These are phyloP conservation scores for Lactarius hengduanensis DNA, from an alignment of 768 basidiomycete genomes.

Conservation along the genomic window DNA sequence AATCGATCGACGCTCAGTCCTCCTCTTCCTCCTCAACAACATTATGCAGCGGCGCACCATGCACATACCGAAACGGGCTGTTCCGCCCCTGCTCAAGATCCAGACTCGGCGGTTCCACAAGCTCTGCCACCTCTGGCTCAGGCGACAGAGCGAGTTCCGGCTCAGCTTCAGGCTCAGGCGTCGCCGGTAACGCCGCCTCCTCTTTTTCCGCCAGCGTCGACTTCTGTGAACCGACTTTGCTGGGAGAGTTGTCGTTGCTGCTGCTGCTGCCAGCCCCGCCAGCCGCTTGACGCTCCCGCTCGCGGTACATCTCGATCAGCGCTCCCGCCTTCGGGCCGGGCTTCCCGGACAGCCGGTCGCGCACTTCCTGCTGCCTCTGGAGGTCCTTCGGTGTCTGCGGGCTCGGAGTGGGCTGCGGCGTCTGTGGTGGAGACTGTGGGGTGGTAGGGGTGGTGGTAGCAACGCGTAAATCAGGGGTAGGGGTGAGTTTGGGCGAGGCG, in stretches of 20 bases:
- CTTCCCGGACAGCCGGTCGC: constrained; percentile 27
- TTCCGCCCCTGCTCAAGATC: constrained; percentile 47
- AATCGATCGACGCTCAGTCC: constrained; percentile 35
- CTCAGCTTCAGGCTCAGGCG: constrained; percentile 31
- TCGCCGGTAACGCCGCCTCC: constrained; percentile 17
- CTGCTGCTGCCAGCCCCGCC: constrained; percentile 4
- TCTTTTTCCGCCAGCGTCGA: constrained; percentile 6
- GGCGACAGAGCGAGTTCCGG: constrained; percentile 21
- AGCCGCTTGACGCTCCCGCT: constrained; percentile 51
- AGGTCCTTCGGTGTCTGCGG: constrained; percentile 5
- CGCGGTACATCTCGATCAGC: constrained; percentile 84
- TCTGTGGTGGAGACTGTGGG: neutral
- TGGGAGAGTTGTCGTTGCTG: constrained; percentile 16
- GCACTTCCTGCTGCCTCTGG: constrained; percentile 18
- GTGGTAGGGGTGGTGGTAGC: neutral
- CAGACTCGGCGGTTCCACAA: constrained; percentile 38
- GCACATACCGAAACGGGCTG: constrained; percentile 72
- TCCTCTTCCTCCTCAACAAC: constrained; percentile 84
- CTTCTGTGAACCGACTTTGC: constrained; percentile 33
- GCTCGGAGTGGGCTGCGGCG: neutral
- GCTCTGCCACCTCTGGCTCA: constrained; percentile 35
- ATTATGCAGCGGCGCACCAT: constrained; percentile 84
- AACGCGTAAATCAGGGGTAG: neutral
- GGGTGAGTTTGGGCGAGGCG: neutral
- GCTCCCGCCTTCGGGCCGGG: constrained; percentile 60